phyloP scores from a whole-genome alignment of 768 basidiomycete species.

The Coprinopsis strossmayeri region DNA sequence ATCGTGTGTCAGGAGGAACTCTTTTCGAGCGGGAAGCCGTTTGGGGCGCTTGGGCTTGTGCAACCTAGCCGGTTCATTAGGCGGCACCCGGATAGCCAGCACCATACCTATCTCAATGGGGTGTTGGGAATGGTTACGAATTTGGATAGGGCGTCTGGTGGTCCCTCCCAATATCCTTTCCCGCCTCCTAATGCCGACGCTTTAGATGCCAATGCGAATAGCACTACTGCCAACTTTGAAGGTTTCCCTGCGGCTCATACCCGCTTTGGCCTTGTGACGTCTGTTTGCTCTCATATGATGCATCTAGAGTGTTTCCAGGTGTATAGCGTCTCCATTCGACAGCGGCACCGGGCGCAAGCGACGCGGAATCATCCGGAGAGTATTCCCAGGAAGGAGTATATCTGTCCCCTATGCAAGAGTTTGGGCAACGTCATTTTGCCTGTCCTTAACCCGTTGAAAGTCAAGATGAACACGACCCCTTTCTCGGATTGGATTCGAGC shows the following conservation, averaged over 20 bases:
- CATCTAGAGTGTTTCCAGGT: slow-evolving; percentile 91
- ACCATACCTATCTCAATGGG: slow-evolving; percentile 57
- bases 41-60: slow-evolving; percentile 81
- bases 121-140: slow-evolving; percentile 55
- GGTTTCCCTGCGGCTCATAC: slow-evolving; percentile 67
- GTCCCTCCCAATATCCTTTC: slow-evolving; percentile 26
- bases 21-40: slow-evolving; percentile 53
- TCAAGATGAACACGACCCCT: slow-evolving; percentile 47
- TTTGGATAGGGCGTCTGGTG: slow-evolving; percentile 48
- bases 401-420: slow-evolving; percentile 96
- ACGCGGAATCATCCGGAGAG: slow-evolving; percentile 93
- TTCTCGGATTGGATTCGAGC: slow-evolving; percentile 89
- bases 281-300: slow-evolving; percentile 96
- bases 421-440: slow-evolving; percentile 93
- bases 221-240: slow-evolving; percentile 50
- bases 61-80: slow-evolving; percentile 86
- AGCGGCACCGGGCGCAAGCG: slow-evolving; percentile 81
- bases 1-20: slow-evolving; percentile 98
- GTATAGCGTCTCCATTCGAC: slow-evolving; percentile 80
- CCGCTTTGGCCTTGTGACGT: slow-evolving; percentile 80
- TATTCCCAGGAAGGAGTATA: slow-evolving; percentile 89
- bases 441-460: slow-evolving; percentile 47
- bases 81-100: slow-evolving; percentile 57
- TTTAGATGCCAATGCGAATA: slow-evolving; percentile 35
- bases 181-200: slow-evolving; percentile 47